phyloP scores from a whole-genome alignment of 768 basidiomycete species.

The Suillus americanus region DNA sequence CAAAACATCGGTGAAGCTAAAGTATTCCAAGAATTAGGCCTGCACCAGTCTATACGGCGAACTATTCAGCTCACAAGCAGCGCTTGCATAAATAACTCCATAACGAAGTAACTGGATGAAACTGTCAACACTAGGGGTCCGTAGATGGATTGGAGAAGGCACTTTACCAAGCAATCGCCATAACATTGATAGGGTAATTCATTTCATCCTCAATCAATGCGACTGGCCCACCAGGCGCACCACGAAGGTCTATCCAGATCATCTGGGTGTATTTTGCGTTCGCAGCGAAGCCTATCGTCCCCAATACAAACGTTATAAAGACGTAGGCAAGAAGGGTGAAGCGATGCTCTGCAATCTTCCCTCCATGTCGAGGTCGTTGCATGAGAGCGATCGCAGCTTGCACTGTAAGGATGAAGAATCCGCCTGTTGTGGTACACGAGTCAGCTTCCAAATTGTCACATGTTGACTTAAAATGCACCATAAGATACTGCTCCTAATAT shows the following conservation, averaged over 20 bases:
- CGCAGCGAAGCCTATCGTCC: constrained; percentile 26
- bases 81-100: constrained; percentile 32
- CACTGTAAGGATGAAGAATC: constrained; percentile 20
- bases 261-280: constrained; percentile 29
- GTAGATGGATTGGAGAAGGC: not conserved
- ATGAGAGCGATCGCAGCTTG: constrained; percentile 15
- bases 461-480: not conserved
- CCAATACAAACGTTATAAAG: constrained; percentile 26
- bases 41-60: not conserved
- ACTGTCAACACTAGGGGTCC: not conserved
- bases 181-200: constrained; percentile 20
- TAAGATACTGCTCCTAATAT: constrained; percentile 10
- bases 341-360: constrained; percentile 4
- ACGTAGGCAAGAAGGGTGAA: constrained; percentile 19
- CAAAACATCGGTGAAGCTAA: constrained; percentile 13
- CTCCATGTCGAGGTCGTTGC: constrained; percentile 3
- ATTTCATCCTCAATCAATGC: constrained; percentile 18
- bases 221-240: constrained; percentile 10
- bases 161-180: constrained; percentile 21
- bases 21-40: not conserved
- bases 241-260: constrained; percentile 34
- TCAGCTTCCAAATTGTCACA: not conserved
- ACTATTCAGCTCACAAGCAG: constrained; percentile 17
- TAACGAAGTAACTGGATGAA: constrained; percentile 24
- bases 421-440: constrained; percentile 12